Evolutionary conservation across 345 rosid genomes (phyloP).

Genomic region (Salix purpurea): DNA sequence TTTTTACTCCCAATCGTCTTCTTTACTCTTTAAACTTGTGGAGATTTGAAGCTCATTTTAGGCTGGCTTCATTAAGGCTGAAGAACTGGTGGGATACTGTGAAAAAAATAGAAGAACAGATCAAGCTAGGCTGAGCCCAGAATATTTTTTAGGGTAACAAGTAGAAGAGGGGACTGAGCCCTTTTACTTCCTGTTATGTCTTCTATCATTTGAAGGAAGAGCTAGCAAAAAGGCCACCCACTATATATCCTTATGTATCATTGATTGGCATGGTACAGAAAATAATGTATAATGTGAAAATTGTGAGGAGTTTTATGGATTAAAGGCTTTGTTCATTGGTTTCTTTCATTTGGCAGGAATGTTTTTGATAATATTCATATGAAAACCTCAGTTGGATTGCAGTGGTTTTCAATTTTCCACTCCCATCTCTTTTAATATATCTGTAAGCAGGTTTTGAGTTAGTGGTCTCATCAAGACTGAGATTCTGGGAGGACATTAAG

Average conservation of each 20-base stretch:
- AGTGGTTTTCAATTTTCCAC: constrained; percentile 3
- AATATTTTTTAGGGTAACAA: constrained; percentile 15
- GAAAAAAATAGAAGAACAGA: constrained; percentile 6
- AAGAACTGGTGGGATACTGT: constrained; percentile 6
- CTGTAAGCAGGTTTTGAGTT: constrained; percentile 7
- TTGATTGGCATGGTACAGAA: constrained; percentile 21
- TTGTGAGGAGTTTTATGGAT: constrained; percentile 27
- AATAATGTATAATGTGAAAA: constrained; percentile 29
- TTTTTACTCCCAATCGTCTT: constrained; percentile 1
- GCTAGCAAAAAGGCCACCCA: constrained; percentile 15
- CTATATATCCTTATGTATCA: constrained; percentile 5
- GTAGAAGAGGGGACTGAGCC: constrained; percentile 12
- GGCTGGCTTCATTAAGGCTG: constrained; percentile 39
- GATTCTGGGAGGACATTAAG: constrained; percentile 5
- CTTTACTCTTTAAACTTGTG: constrained; percentile 18
- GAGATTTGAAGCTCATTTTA: constrained; percentile 44
- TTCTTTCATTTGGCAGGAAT: constrained; percentile 5
- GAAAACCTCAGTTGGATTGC: not conserved
- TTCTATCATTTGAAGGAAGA: constrained; percentile 1
- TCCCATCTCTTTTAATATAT: not conserved
- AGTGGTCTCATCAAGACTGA: not conserved
- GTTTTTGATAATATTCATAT: not conserved
- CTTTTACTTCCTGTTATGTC: constrained; percentile 12
- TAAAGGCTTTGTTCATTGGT: constrained; percentile 6
- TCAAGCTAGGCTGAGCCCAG: constrained; percentile 19